Conservation (phyloP, 192 early-diverging fungal species). For the Spizellomyces sp. region DNA sequence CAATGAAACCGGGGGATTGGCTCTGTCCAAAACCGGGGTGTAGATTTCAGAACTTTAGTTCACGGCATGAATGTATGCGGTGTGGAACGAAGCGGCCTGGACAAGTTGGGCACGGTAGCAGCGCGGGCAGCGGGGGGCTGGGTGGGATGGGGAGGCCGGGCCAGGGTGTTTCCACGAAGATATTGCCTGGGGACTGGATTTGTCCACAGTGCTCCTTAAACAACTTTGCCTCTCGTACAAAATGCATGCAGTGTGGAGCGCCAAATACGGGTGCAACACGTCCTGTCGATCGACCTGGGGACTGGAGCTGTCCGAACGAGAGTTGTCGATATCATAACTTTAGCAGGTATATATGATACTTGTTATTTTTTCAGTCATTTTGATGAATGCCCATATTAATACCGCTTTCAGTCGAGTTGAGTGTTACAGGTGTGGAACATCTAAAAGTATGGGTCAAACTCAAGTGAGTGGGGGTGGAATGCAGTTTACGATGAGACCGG, state of each 20-base stretch:
- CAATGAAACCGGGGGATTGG: constrained; percentile 35
- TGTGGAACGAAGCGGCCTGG: constrained; percentile 39
- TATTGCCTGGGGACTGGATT: constrained; percentile 67
- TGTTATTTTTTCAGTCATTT: neutral
- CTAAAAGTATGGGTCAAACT: neutral
- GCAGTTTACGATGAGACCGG: neutral
- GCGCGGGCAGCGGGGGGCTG: neutral
- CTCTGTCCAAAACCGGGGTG: constrained; percentile 46
- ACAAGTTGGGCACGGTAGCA: neutral
- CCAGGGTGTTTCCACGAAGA: constrained; percentile 16
- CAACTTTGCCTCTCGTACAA: constrained; percentile 54
- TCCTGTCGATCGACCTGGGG: constrained; percentile 58
- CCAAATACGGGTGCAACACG: constrained; percentile 20
- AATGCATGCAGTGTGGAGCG: constrained; percentile 45
- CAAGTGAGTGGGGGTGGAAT: neutral
- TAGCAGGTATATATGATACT: constrained; percentile 3
- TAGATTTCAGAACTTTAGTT: constrained; percentile 65
- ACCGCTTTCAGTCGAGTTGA: neutral
- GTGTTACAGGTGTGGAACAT: neutral
- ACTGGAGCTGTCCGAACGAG: constrained; percentile 74
- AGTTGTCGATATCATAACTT: constrained; percentile 75
- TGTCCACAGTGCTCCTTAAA: constrained; percentile 63
- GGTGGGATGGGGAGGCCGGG: neutral
- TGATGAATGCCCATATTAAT: neutral
- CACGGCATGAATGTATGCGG: constrained; percentile 57